Evolutionary conservation across 2,329 filamentous ascomycete species (phyloP).

Genomic region (Calonectria pseudoturangicola): DNA sequence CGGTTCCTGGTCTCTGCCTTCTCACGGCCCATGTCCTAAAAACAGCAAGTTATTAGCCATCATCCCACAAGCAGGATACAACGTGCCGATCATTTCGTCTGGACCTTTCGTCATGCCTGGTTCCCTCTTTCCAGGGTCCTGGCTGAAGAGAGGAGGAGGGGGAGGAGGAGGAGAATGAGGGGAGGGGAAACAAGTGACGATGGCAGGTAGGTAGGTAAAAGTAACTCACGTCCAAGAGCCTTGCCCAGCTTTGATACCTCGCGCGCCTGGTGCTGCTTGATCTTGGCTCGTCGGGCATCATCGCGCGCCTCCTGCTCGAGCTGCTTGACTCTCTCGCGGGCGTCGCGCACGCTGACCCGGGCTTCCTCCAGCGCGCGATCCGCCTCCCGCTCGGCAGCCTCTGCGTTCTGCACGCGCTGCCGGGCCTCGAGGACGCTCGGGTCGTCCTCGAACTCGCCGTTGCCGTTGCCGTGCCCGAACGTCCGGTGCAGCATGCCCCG

Average conservation of each 20-base stretch:
- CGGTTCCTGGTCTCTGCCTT: slow-evolving; percentile 10
- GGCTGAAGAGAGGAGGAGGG: not conserved
- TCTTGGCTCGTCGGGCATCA: slow-evolving; percentile 78
- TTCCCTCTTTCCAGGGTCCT: not conserved
- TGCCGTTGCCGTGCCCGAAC: slow-evolving; percentile 68
- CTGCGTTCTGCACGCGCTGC: slow-evolving; percentile 77
- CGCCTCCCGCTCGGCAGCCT: slow-evolving; percentile 78
- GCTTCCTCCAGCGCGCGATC: slow-evolving; percentile 78
- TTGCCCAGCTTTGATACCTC: slow-evolving; percentile 81
- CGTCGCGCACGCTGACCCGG: slow-evolving; percentile 75
- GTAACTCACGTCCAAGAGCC: slow-evolving; percentile 77
- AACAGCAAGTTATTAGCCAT: slow-evolving; percentile 28
- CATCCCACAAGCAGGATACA: slow-evolving; percentile 21
- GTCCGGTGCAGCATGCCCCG: slow-evolving; percentile 64
- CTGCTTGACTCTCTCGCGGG: slow-evolving; percentile 76
- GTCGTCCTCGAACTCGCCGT: slow-evolving; percentile 69
- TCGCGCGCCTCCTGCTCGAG: slow-evolving; percentile 80
- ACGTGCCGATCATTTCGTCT: slow-evolving; percentile 8
- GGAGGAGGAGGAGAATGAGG: not conserved
- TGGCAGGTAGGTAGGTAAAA: too few relatives aligned
- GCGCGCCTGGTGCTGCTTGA: slow-evolving; percentile 80
- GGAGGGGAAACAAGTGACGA: not conserved
- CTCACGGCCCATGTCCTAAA: slow-evolving; percentile 40
- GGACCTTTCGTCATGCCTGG: not conserved
- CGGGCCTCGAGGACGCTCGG: slow-evolving; percentile 77